Base-by-base conservation (phyloP, 345 rosid species). In the Viola odorata region DNA sequence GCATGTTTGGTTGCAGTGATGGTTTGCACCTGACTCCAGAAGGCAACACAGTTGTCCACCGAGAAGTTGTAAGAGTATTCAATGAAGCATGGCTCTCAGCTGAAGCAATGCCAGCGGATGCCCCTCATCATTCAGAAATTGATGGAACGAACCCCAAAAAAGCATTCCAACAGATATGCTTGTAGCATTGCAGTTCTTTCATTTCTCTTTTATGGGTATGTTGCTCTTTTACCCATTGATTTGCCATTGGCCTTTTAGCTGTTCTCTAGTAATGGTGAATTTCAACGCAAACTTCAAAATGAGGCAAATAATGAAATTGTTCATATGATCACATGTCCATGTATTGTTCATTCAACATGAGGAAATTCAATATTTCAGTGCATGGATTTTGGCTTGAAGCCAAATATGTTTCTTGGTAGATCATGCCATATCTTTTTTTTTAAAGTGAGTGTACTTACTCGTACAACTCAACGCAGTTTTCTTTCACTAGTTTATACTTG, bases 1-100 rank as follows among this genome's bases (percentile, higher is more conserved):
- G 69, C 13, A 59, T 71, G 69, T 56, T 11, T 23, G 16, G 42
- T 63, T 53, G 56, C 92, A 92, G 97, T 8, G 98, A 89, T 61
- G 98, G 96, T 12, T 67, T 89, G 64, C 98, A 92, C 80, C 78
- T 85, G 73, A 89, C 91, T 3, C 77, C 82, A 16, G 78, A 84
- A 69, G 97, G 96, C 67, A 92, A 85, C 76, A 83, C 76, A 38
- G 82, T 87, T 57, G 95, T 85, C 38, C 75, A 63, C 69, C 58
- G 72, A 40, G 84, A 89, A 78, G 87, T 85, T 59, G 67, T 65
- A 41, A 72, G 69, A 52, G 87, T 79, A 44, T 84, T 85, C 63
- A 72, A 47, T 49, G 91, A 78, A 78, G 86, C 96, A 50, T 72
- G 89, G 90, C 87, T 87, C 50, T 45, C 75, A 36, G 84, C 97